Base-by-base conservation (phyloP, 2,329 filamentous ascomycete genomes). In the Alternaria triticina region DNA sequence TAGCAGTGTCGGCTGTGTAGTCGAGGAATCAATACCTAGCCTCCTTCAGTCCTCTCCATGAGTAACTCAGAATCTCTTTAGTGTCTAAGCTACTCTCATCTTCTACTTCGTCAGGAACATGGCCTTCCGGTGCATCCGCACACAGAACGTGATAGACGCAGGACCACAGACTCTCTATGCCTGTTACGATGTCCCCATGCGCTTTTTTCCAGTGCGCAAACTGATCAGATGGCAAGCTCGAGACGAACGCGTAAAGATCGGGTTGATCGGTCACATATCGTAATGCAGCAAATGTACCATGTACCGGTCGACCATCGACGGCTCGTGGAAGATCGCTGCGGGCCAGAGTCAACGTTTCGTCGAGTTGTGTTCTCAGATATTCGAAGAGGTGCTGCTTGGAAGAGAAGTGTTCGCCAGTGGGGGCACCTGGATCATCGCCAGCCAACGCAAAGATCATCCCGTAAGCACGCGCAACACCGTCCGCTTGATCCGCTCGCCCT, bases 1-100 rank as follows among this genome's bases (percentile, higher is more conserved):
- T 12, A 63, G 66, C 27, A 10, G 12, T 22, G n/a, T 22, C n/a
- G 20, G 11, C 2, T 15, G 10, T 25, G 2, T 20, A 25, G 28
- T 12, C 3, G 1, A 17, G 9, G 5, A 30, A 15, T 13, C 43
- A 81, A 64, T 82, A 93, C 91, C 93, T 97, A 23, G 94, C 93
- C 81, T 99, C 96, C 66, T 97, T 95, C n/a, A 97, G 85, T 6
- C 94, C 93, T 71, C 96, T 89, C 86, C 97, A 99, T 66, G 94
- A 97, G 78, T 96, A 99, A 68, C 95, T 98, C 50, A 99, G 81
- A 17, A 97, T 86, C 71, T 96, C 93, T 75, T 97, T 98, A 0
- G 93, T 94, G 55, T 91, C 90, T 3, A 93, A 85, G 1, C 90
- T 91, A 5, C 90, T 86, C 15, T 88, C 82, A 33, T 91, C 90